phyloP scores from a whole-genome alignment of 75 land plant species.

The Sequoia sempervirens region DNA sequence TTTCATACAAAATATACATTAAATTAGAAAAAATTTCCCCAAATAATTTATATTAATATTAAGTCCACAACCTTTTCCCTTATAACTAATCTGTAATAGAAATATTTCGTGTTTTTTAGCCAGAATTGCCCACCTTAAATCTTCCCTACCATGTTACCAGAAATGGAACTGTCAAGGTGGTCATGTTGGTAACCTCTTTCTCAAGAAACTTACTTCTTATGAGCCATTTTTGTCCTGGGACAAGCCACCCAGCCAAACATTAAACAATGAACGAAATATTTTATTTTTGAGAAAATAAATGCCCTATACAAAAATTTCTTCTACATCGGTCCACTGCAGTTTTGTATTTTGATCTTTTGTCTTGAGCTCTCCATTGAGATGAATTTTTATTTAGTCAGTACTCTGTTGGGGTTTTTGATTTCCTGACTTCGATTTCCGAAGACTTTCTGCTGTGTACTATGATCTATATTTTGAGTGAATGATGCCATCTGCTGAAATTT shows the following conservation, averaged over 20 bases:
- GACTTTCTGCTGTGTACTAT: neutral
- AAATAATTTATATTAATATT: no score
- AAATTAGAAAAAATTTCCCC: neutral
- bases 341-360: neutral
- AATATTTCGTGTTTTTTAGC: neutral
- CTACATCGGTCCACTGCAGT: neutral
- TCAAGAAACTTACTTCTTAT: no score
- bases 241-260: neutral
- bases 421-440: neutral
- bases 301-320: no score
- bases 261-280: neutral
- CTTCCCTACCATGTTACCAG: neutral
- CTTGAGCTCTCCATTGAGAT: neutral
- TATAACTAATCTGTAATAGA: neutral
- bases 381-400: neutral
- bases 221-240: neutral
- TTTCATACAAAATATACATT: neutral
- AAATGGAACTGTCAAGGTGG: neutral
- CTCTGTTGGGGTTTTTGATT: neutral
- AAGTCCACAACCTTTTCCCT: neutral
- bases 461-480: neutral
- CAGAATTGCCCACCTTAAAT: neutral
- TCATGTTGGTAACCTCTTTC: no score
- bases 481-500: neutral
- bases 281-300: neutral